These are phyloP conservation scores for Coelastrella sp. DNA, from an alignment of 139 green algal species.

Conservation along the genomic window DNA sequence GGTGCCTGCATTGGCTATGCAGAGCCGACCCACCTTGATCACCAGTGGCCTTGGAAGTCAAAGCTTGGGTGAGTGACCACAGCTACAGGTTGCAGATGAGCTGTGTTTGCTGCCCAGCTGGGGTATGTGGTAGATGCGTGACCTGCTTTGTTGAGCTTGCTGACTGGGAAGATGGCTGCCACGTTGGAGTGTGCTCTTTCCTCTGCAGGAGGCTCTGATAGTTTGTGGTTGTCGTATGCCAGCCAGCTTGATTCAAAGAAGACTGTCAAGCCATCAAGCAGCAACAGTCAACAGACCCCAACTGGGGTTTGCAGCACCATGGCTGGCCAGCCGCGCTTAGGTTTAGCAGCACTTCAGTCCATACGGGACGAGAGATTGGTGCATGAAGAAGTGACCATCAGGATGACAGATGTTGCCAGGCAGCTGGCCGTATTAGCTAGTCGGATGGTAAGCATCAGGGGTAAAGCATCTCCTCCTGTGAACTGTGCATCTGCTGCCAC, in stretches of 20 bases:
- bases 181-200: too few relatives aligned
- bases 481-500: neutral
- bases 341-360: neutral
- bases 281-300: neutral
- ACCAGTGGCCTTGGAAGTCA: neutral
- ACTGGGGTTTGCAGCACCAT: neutral
- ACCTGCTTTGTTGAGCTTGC: too few relatives aligned
- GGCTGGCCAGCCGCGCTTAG: neutral
- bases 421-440: constrained; percentile 15
- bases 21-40: constrained; percentile 39
- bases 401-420: constrained; percentile 18
- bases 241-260: neutral
- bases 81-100: too few relatives aligned
- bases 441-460: constrained; percentile 26
- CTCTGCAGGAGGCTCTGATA: constrained; percentile 19
- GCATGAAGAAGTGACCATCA: constrained; percentile 19
- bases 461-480: too few relatives aligned
- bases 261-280: neutral
- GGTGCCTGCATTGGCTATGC: constrained; percentile 27
- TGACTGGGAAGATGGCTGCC: too few relatives aligned
- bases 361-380: neutral
- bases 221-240: constrained; percentile 14
- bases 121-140: too few relatives aligned
- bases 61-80: neutral
- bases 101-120: too few relatives aligned